Percentiles rank a stretch among this genome's conserved stretches.
phyloP scores from a whole-genome alignment of 129 eudicot genomes.

The Saussurea involucrata region DNA sequence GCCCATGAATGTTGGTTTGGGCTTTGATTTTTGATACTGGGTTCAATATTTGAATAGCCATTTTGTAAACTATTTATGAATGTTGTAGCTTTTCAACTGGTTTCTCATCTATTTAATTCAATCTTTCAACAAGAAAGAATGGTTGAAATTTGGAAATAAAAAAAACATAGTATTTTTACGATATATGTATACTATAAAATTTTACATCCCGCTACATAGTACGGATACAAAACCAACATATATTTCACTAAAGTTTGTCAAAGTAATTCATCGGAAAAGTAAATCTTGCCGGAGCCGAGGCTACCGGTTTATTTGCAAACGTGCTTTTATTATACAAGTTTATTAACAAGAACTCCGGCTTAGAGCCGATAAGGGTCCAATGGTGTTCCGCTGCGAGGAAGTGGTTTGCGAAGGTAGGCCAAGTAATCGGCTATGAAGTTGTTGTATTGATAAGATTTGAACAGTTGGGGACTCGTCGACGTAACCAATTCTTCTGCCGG shows the following conservation, averaged over 20 bases:
- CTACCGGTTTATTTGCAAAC: not conserved
- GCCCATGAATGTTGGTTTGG: no score
- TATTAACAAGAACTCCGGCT: not conserved
- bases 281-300: not conserved
- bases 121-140: no score
- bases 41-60: no score
- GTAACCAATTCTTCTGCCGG: slow-evolving; percentile 39
- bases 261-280: not conserved
- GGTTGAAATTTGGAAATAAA: no score
- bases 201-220: no score
- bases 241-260: not conserved
- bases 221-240: not conserved
- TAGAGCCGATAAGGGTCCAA: slow-evolving; percentile 28
- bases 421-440: slow-evolving; percentile 29
- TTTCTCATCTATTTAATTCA: no score
- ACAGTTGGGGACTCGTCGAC: slow-evolving; percentile 18
- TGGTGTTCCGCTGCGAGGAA: slow-evolving; percentile 16
- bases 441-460: slow-evolving; percentile 24
- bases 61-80: no score
- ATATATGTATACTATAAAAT: no score
- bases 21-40: no score
- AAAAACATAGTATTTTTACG: no score
- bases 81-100: no score
- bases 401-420: slow-evolving; percentile 6
- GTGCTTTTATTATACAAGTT: not conserved